Evolutionary conservation across 495 filamentous ascomycete genomes (phyloP), one percentile per base, ranked within the genome.

Genomic region (Penicillium nucicola): DNA sequence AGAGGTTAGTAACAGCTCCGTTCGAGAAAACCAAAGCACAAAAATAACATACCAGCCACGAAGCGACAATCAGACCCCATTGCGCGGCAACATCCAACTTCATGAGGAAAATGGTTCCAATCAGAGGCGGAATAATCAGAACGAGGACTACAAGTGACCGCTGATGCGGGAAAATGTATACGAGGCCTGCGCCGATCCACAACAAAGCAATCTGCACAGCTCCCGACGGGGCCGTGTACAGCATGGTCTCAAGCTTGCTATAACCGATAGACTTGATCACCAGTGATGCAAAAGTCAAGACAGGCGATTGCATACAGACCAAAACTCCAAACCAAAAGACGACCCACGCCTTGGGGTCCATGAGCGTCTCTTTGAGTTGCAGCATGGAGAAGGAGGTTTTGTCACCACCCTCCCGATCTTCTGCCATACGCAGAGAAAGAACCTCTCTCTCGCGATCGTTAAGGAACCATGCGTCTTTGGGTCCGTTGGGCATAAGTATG

Each of bases 341-440:
- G 1, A 81, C 70, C 70, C 77, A 85, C 14, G 82, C 63, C 56
- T 85, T 86, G 30, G 75, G 57, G 56, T 88, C 84, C 4, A 72
- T 12, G 11, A 78, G 23, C 1, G 80, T 70, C 53, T 87, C 85
- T 22, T 56, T 65, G 5, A 85, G 60, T 58, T 87, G 84, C 28
- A 67, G 57, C 9, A 57, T 50, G 45, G 84, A 85, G 52, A 87
- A 66, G 18, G 67, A 64, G 4, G 76, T 77, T 42, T 80, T 81
- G 62, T 85, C 82, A 18, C 84, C 74, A 18, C 83, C 83, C 1
- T 82, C 83, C 42, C 76, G 73, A 47, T 85, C 82, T 4, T 65
- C 60, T 13, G 78, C 69, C 39, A 85, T 76, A 4, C 83, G 72
- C 30, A 77, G 70, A 7, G 80, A 67, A 34, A 82, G 72, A 23